phyloP scores from a whole-genome alignment of 495 filamentous ascomycete genomes.

The Sabuloglossum arenarium region DNA sequence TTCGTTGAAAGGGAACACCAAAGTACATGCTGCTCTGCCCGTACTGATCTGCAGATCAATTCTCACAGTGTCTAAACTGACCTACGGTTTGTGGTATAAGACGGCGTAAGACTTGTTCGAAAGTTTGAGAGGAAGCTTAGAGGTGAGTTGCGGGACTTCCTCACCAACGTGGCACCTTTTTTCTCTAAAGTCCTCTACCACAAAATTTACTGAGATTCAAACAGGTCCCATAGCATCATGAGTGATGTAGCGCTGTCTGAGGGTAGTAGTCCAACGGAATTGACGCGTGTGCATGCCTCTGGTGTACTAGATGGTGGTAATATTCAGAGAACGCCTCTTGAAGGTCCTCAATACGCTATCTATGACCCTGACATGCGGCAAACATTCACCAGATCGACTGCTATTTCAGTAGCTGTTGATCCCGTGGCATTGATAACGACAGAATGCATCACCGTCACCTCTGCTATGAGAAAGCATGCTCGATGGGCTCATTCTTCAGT shows the following conservation, averaged over 20 bases:
- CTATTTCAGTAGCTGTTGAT: conserved; percentile 63
- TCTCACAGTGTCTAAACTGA: neutral
- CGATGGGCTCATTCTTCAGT: conserved; percentile 95
- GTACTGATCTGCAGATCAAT: too few relatives aligned
- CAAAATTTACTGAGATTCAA: neutral
- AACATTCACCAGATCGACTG: neutral
- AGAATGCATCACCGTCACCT: conserved; percentile 97
- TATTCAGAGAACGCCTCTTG: neutral
- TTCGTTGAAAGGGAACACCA: too few relatives aligned
- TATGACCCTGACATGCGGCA: neutral
- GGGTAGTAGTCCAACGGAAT: neutral
- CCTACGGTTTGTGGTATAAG: neutral
- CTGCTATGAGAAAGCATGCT: conserved; percentile 93
- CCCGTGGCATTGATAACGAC: conserved; percentile 90
- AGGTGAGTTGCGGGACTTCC: neutral
- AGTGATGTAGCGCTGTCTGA: neutral
- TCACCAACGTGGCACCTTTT: neutral
- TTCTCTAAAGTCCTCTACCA: neutral
- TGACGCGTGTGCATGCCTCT: neutral
- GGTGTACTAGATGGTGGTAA: neutral
- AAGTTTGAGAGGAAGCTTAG: neutral
- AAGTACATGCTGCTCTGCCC: too few relatives aligned
- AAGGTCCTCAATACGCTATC: neutral
- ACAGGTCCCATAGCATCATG: neutral
- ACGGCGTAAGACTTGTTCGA: neutral